phyloP scores from a whole-genome alignment of 2,329 filamentous ascomycete species.

The Botrytis sinoallii region DNA sequence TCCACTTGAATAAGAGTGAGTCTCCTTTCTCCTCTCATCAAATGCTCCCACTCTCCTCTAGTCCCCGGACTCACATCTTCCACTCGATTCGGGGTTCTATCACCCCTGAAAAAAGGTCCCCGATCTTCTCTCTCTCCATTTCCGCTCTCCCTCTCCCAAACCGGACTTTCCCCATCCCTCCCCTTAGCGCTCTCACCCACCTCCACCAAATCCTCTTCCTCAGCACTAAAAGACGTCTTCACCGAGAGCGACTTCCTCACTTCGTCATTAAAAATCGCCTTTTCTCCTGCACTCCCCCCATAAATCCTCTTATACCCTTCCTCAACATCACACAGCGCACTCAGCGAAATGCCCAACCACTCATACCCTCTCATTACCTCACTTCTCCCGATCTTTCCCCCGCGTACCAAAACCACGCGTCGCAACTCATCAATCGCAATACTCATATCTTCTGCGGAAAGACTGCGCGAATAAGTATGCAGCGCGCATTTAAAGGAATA shows the following conservation, averaged over 20 bases:
- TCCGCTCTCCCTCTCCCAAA: not conserved
- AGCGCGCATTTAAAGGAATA: conserved; percentile 64
- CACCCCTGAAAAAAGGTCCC: conserved; percentile 42
- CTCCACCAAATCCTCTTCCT: conserved; percentile 19
- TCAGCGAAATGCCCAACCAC: conserved; percentile 52
- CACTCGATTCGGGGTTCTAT: conserved; percentile 56
- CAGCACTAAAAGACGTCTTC: conserved; percentile 23
- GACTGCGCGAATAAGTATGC: conserved; percentile 52
- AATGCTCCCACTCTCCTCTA: conserved; percentile 59
- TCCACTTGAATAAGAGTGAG: conserved; percentile 49
- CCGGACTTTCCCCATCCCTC: conserved; percentile 22
- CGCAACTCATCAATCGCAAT: conserved; percentile 62
- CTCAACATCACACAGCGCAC: conserved; percentile 52
- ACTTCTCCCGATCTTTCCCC: conserved; percentile 48
- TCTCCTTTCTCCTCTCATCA: conserved; percentile 49
- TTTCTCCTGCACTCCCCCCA: conserved; percentile 46
- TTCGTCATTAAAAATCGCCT: conserved; percentile 45
- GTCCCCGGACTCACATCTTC: conserved; percentile 63
- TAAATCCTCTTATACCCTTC: conserved; percentile 56
- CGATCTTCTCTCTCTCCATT: conserved; percentile 26
- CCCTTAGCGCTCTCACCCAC: conserved; percentile 31
- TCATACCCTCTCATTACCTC: conserved; percentile 55
- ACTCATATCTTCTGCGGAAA: conserved; percentile 44
- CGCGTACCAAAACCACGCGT: conserved; percentile 54
- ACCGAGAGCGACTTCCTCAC: conserved; percentile 28